Evolutionary conservation across 2,329 filamentous ascomycete genomes (phyloP).

Genomic region (Pseudocercospora ulei): DNA sequence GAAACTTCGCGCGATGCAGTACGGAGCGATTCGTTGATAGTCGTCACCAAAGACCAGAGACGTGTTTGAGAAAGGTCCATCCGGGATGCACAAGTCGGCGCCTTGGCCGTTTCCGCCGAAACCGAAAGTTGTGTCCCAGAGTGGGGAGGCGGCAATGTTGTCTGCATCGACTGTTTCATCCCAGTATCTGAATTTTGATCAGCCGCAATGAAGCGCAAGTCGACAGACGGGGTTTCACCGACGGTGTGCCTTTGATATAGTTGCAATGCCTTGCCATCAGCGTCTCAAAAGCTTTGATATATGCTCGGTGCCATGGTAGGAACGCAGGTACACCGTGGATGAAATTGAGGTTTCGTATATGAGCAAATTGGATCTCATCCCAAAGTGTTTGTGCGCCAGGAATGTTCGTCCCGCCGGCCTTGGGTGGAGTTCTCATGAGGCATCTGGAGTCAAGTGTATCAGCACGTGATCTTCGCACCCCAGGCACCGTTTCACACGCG

Average conservation of each 20-base stretch:
- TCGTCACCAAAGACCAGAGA: conserved; percentile 15
- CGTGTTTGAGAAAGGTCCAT: conserved; percentile 20
- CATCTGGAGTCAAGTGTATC: conserved; percentile 10
- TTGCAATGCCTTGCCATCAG: conserved; percentile 21
- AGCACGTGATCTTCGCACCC: neutral
- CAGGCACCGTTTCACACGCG: no score
- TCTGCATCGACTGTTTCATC: conserved; percentile 16
- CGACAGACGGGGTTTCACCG: conserved; percentile 5
- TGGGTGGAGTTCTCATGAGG: conserved; percentile 18
- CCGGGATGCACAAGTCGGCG: conserved; percentile 13
- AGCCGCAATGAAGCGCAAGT: no score
- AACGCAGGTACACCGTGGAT: conserved; percentile 23
- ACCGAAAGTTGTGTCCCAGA: conserved; percentile 19
- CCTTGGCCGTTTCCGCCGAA: conserved; percentile 17
- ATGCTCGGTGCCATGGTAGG: conserved; percentile 23
- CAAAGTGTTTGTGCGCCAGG: conserved; percentile 19
- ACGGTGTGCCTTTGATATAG: conserved; percentile 19
- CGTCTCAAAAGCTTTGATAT: conserved; percentile 19
- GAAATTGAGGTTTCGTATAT: conserved; percentile 21
- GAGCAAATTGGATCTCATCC: conserved; percentile 24
- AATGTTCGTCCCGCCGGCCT: conserved; percentile 15
- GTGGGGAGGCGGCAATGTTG: conserved; percentile 15
- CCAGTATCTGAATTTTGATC: conserved; percentile 17
- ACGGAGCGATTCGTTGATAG: conserved; percentile 6
- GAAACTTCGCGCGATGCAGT: conserved; percentile 17